phyloP scores from a whole-genome alignment of 2,329 filamentous ascomycete genomes.

The Aspergillus quadrilineatus region DNA sequence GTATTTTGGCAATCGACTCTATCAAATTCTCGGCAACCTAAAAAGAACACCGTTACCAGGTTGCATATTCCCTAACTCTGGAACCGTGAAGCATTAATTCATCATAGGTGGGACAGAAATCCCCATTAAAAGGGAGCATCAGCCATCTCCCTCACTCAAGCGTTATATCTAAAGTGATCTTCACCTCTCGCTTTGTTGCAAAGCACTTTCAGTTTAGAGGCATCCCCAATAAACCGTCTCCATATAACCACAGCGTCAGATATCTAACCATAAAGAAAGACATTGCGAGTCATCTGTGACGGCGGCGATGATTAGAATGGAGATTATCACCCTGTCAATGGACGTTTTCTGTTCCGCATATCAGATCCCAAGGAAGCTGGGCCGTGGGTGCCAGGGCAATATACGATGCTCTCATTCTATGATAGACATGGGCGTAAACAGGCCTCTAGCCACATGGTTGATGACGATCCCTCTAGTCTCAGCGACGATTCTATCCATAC shows the following conservation, averaged over 20 bases:
- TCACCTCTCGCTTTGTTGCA: constrained; percentile 62
- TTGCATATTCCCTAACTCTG: constrained; percentile 71
- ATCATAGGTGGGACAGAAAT: constrained; percentile 68
- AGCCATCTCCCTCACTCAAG: constrained; percentile 66
- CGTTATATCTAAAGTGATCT: constrained; percentile 67
- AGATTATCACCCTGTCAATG: constrained; percentile 65
- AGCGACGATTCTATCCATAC: constrained; percentile 85
- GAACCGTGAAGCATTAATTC: constrained; percentile 70
- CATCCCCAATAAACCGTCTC: constrained; percentile 58
- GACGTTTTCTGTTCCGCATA: constrained; percentile 62
- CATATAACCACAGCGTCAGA: constrained; percentile 76
- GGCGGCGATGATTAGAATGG: constrained; percentile 60
- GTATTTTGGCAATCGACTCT: constrained; percentile 79
- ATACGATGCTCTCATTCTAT: constrained; percentile 72
- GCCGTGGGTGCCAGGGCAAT: constrained; percentile 69
- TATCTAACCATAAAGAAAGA: constrained; percentile 60
- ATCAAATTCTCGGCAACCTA: constrained; percentile 80
- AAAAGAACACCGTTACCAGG: constrained; percentile 65
- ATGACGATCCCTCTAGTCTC: constrained; percentile 73
- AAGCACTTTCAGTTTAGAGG: constrained; percentile 69
- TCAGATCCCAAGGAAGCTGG: constrained; percentile 33
- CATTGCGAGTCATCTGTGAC: constrained; percentile 27
- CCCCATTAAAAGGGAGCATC: constrained; percentile 63
- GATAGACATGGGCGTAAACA: constrained; percentile 58
- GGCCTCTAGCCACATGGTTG: constrained; percentile 70